Conservation (phyloP, 495 filamentous ascomycete genomes). For the Alectoria sarmentosa region DNA sequence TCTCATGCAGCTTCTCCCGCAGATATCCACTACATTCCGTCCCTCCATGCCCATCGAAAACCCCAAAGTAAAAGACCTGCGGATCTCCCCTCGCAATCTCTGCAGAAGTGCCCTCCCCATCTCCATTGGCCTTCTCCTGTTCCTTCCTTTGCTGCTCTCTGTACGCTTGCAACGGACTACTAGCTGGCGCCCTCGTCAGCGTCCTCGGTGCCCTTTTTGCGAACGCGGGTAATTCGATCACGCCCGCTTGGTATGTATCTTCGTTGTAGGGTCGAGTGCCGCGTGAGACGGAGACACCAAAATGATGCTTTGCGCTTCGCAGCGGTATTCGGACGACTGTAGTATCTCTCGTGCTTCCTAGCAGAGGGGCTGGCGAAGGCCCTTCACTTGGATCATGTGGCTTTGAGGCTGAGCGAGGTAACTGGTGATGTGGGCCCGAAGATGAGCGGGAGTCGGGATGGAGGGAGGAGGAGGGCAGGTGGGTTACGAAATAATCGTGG, state of each 20-base stretch:
- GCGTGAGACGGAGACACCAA: slow-evolving; percentile 69
- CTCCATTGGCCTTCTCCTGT: slow-evolving; percentile 18
- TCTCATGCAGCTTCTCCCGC: slow-evolving; percentile 75
- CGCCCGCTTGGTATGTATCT: slow-evolving; percentile 90
- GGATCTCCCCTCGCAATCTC: slow-evolving; percentile 77
- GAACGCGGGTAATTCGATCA: slow-evolving; percentile 86
- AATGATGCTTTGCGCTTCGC: slow-evolving; percentile 91
- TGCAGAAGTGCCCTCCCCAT: slow-evolving; percentile 53
- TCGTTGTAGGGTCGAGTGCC: slow-evolving; percentile 85
- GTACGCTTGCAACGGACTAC: slow-evolving; percentile 35
- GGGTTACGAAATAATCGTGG: slow-evolving; percentile 95
- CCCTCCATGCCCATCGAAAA: slow-evolving; percentile 96
- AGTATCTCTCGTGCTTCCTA: slow-evolving; percentile 57
- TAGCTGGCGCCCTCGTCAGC: slow-evolving; percentile 43
- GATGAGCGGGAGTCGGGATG: slow-evolving; percentile 73
- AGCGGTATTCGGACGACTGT: slow-evolving; percentile 98
- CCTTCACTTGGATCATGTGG: slow-evolving; percentile 59
- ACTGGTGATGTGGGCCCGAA: slow-evolving; percentile 64
- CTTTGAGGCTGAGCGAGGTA: slow-evolving; percentile 75
- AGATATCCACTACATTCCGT: slow-evolving; percentile 82
- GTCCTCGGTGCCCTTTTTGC: slow-evolving; percentile 72
- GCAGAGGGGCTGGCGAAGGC: slow-evolving; percentile 50
- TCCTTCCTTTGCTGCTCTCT: slow-evolving; percentile 22
- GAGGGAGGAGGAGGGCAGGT: slow-evolving; percentile 86
- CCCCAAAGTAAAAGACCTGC: slow-evolving; percentile 92